Conservation (phyloP, 768 basidiomycete species). For the Serendipita sp. region DNA sequence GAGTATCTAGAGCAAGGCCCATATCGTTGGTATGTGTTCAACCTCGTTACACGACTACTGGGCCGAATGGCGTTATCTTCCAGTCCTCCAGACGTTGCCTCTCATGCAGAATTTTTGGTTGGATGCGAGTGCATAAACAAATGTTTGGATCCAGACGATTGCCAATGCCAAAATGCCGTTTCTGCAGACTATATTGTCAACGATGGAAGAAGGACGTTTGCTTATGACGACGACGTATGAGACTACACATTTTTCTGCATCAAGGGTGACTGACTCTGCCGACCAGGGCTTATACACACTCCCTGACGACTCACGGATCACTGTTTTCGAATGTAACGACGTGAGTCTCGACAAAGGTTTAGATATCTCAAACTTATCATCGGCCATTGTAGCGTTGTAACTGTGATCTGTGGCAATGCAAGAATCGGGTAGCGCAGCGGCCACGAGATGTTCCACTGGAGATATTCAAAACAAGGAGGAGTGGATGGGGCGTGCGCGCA, state of each 20-base stretch:
- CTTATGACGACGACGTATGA: not conserved
- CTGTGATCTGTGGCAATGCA: slow-evolving; percentile 33
- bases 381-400: slow-evolving; percentile 35
- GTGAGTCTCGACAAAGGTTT: slow-evolving; percentile 19
- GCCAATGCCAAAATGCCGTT: not conserved
- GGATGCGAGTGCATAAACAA: not conserved
- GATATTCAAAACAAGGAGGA: slow-evolving; percentile 42
- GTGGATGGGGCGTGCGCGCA: slow-evolving; percentile 55
- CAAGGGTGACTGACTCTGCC: not conserved
- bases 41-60: not conserved
- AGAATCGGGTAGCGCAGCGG: slow-evolving; percentile 44
- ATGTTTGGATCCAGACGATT: not conserved
- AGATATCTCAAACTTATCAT: not conserved
- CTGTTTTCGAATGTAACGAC: slow-evolving; percentile 47
- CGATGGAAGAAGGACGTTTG: not conserved
- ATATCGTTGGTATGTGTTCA: not conserved
- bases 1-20: not conserved
- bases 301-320: not conserved
- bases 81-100: not conserved
- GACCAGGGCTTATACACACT: not conserved
- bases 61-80: not conserved
- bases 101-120: not conserved
- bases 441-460: slow-evolving; percentile 42
- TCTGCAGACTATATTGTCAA: not conserved
- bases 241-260: not conserved